phyloP scores from a whole-genome alignment of 2,329 filamentous ascomycete species.

The Fusarium annulatum region DNA sequence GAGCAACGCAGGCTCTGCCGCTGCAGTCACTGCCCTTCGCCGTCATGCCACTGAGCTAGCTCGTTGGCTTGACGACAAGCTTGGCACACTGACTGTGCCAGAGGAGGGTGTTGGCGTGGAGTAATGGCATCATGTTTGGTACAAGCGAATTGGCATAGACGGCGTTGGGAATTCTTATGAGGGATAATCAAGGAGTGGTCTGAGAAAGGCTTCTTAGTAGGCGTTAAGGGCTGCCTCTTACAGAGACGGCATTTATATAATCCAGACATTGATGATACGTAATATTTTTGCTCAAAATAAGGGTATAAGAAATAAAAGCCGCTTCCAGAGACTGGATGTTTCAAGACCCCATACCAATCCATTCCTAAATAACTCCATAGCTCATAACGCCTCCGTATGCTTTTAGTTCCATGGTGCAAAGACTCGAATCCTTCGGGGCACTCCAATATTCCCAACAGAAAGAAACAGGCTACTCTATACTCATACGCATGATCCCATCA shows the following conservation, averaged over 20 bases:
- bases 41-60: conserved; percentile 69
- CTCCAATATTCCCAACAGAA: neutral
- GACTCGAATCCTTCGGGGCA: conserved; percentile 1
- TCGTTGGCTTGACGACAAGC: conserved; percentile 69
- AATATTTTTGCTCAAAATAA: conserved; percentile 14
- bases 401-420: conserved; percentile 4
- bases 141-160: conserved; percentile 30
- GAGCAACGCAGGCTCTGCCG: conserved; percentile 54
- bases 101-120: conserved; percentile 60
- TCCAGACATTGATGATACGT: conserved; percentile 17
- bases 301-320: conserved; percentile 34
- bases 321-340: conserved; percentile 15
- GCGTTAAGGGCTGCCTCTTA: conserved; percentile 42
- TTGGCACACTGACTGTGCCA: conserved; percentile 64
- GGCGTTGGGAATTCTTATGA: conserved; percentile 38
- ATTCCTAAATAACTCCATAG: conserved; percentile 19
- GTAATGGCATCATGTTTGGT: conserved; percentile 27
- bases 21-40: conserved; percentile 63
- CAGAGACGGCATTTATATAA: conserved; percentile 34
- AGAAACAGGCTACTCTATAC: conserved; percentile 75
- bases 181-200: conserved; percentile 14
- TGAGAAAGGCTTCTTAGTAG: conserved; percentile 20
- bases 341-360: conserved; percentile 14
- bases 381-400: conserved; percentile 39
- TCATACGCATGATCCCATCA: conserved; percentile 96